Evolutionary conservation across 768 basidiomycete species (phyloP), one percentile per base, ranked within the genome.

Genomic region (Suillus decipiens): DNA sequence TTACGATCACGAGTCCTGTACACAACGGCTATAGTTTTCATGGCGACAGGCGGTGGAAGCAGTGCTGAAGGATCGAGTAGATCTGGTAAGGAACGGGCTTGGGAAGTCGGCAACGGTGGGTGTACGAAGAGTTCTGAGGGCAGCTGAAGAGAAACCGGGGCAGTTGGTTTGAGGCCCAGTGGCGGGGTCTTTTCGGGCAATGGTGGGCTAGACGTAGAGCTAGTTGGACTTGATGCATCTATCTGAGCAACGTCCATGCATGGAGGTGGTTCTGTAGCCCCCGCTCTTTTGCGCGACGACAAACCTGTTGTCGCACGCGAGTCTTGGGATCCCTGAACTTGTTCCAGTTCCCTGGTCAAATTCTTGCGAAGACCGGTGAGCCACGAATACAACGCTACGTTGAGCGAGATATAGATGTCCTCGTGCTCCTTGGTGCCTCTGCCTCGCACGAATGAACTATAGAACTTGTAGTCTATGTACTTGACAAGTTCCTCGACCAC

Each of bases 371-470:
- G 80, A 28, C 89, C 74, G 1, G 89, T 91, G 51, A 94, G 82
- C 90, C 91, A 93, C 10, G 90, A 85, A 70, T 93, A 93, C 2
- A 93, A 78, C 0, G 88, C 83, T 70, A 93, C 86, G 77, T 95
- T 94, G 66, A 95, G 80, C 4, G 91, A 89, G 74, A 95, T 92
- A 73, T 89, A 93, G 61, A 95, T 92, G 67, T 92, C 89, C 67
- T 92, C 88, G 36, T 82, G 79, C 57, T 85, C 83, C 67, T 80
- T 77, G 74, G 79, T 77, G 31, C 81, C 83, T 63, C 80, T 78
- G 39, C 79, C 78, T 33, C 84, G 83, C 47, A 84, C 75, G 72
- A 92, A 93, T 61, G 82, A 77, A 70, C 89, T 91, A 74, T 86
- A 79, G 75, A 93, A 93, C 69, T 89, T 85, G 66, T 93, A 93